Base-by-base conservation (phyloP, 257 asterid genomes). In the Solanum chiquidenum region DNA sequence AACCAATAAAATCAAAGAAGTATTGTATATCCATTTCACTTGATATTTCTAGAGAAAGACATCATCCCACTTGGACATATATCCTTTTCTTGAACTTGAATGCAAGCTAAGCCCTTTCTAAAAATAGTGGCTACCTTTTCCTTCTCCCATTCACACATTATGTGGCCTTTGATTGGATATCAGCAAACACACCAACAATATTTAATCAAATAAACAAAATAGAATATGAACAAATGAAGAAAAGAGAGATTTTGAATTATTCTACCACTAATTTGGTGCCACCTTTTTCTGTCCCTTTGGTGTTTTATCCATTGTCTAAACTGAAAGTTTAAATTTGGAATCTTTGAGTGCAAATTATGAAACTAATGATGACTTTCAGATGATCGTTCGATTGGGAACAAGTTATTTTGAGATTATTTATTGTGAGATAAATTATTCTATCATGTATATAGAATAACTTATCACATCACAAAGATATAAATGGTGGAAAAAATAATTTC, bases 301-400 rank as follows among this genome's bases (percentile, higher is more conserved):
- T 75, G 21, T 38, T 76, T 69, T 3, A 21, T 20, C 66, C 11
- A 58, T 58, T 58, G 60, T 49, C 60, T 49, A 5, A 49, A 49
- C 12, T 58, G 0, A 58, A 68, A 69, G 52, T 35, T 23, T 21
- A 37, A 77, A 12, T 21, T 42, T 77, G n/a, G 84, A 13, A 25
- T 76, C 33, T 75, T 75, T 38, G 12, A 38, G 58, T n/a, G 6
- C 33, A 38, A 76, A 20, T 11, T 11, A 74, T 74, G 29, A 35
- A 10, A 9, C 16, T 73, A 73, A 37, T 37, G 33, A 37, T 75
- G 49, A n/a, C 1, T 37, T 35, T 9, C 33, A 76, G 13, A 23
- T 23, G 7, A 49, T 14, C 0, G 20, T 5, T 14, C 21, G 8
- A 14, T 0, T 0, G 0, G 8, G 6, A 49, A 49, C 0, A 49